These are phyloP conservation scores for Russula sp. DNA, from an alignment of 768 basidiomycete genomes.

Conservation along the genomic window DNA sequence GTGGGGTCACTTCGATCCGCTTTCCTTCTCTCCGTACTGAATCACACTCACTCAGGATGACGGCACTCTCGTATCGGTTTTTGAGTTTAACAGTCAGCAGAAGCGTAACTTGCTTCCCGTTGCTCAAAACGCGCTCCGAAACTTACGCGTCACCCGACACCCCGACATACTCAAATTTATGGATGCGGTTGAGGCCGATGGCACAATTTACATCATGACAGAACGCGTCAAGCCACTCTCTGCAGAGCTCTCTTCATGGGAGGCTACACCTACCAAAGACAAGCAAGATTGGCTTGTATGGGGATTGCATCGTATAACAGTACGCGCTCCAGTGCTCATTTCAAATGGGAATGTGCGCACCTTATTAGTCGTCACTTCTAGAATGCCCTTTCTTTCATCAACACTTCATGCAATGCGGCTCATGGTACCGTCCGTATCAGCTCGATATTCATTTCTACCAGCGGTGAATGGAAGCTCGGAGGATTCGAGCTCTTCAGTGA, in stretches of 20 bases:
- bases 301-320: slow-evolving; percentile 88
- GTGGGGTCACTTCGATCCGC: slow-evolving; percentile 37
- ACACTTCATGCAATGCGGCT: slow-evolving; percentile 73
- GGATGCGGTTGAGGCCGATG: slow-evolving; percentile 88
- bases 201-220: slow-evolving; percentile 85
- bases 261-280: slow-evolving; percentile 53
- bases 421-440: slow-evolving; percentile 74
- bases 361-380: slow-evolving; percentile 28
- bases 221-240: slow-evolving; percentile 82
- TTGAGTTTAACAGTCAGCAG: slow-evolving; percentile 78
- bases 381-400: slow-evolving; percentile 88
- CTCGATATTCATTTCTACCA: slow-evolving; percentile 84
- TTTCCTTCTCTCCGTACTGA: slow-evolving; percentile 20
- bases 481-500: slow-evolving; percentile 90
- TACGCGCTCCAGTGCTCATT: slow-evolving; percentile 36
- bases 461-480: slow-evolving; percentile 95
- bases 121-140: slow-evolving; percentile 85
- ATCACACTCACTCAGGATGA: slow-evolving; percentile 66
- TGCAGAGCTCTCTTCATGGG: slow-evolving; percentile 54
- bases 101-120: slow-evolving; percentile 61
- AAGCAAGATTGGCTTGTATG: slow-evolving; percentile 88
- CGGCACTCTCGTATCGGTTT: slow-evolving; percentile 76
- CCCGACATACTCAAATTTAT: slow-evolving; percentile 95
- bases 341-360: background rate
- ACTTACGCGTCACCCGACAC: slow-evolving; percentile 86